A percentile compares a stretch with the other conserved stretches of the same genome.
These are phyloP conservation scores for Clavispora santaluciae DNA, from an alignment of 805 yeast genomes.

Conservation along the genomic window DNA sequence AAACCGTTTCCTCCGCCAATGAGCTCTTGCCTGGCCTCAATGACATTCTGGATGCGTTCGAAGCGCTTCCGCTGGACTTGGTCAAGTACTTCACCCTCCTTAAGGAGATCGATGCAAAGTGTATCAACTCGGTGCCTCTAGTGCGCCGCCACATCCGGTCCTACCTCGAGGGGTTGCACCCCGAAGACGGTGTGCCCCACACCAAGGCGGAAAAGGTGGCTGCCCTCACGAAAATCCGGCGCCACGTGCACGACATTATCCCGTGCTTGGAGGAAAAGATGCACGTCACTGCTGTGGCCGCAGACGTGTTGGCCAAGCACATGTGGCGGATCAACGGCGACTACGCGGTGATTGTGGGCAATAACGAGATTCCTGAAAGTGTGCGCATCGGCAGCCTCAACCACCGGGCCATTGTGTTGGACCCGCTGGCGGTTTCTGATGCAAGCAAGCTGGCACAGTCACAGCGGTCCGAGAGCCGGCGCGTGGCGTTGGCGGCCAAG, in stretches of 20 bases:
- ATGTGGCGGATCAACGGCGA: constrained; percentile 73
- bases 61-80: constrained; percentile 81
- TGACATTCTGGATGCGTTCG: constrained; percentile 86
- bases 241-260: constrained; percentile 60
- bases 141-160: constrained; percentile 51
- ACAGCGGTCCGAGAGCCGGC: constrained; percentile 75
- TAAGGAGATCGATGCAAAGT: constrained; percentile 93
- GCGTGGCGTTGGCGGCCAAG: constrained; percentile 91
- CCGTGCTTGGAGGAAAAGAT: constrained; percentile 95
- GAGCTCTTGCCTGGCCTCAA: constrained; percentile 73
- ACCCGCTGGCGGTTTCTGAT: constrained; percentile 44
- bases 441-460: constrained; percentile 58
- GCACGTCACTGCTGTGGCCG: constrained; percentile 92
- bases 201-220: constrained; percentile 19
- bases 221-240: constrained; percentile 37
- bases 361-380: constrained; percentile 76
- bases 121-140: constrained; percentile 68
- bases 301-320: constrained; percentile 68
- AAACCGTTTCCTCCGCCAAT: constrained; percentile 27
- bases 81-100: constrained; percentile 80
- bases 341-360: constrained; percentile 64
- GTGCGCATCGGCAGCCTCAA: constrained; percentile 73
- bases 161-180: constrained; percentile 33
- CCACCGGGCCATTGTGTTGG: constrained; percentile 86
- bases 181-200: constrained; percentile 6